These are phyloP conservation scores for Drechslerella coelobrocha DNA, from an alignment of 2,329 filamentous ascomycete genomes.

Conservation along the genomic window DNA sequence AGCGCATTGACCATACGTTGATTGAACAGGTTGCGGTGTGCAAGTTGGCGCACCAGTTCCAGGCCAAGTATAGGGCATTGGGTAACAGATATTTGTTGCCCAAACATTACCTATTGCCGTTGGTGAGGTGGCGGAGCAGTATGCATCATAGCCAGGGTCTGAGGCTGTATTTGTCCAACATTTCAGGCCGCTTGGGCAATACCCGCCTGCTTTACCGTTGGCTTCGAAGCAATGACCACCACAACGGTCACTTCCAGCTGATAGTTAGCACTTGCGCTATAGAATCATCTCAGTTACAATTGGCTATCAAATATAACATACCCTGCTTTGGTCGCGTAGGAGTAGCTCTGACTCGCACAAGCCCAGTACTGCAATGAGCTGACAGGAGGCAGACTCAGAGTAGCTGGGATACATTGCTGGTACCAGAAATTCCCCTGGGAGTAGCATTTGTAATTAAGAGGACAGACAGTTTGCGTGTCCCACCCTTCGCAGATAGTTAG, in stretches of 20 bases:
- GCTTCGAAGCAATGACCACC: slow-evolving; percentile 46
- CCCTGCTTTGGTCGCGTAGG: slow-evolving; percentile 33
- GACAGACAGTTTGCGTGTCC: slow-evolving; percentile 41
- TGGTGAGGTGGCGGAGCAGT: slow-evolving; percentile 31
- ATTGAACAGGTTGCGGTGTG: slow-evolving; percentile 33
- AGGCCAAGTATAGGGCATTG: slow-evolving; percentile 34
- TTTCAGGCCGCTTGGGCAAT: slow-evolving; percentile 39
- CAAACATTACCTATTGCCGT: neutral
- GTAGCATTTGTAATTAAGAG: slow-evolving; percentile 47
- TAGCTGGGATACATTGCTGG: slow-evolving; percentile 39
- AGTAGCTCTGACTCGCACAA: slow-evolving; percentile 21
- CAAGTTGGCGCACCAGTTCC: slow-evolving; percentile 35
- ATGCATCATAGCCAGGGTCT: slow-evolving; percentile 41
- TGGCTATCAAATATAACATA: slow-evolving; percentile 14
- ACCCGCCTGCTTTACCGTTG: slow-evolving; percentile 39
- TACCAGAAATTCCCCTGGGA: slow-evolving; percentile 47
- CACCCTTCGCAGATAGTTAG: slow-evolving; percentile 18
- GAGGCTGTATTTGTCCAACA: slow-evolving; percentile 39
- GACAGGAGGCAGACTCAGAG: slow-evolving; percentile 18
- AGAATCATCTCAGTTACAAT: neutral
- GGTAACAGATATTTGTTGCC: slow-evolving; percentile 43
- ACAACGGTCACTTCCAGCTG: slow-evolving; percentile 14
- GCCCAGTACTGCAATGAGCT: slow-evolving; percentile 37
- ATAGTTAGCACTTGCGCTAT: neutral
- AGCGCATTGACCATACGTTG: slow-evolving; percentile 37